Evolutionary conservation across 2,329 filamentous ascomycete species (phyloP).

Genomic region (Neoscytalidium dimidiatum): DNA sequence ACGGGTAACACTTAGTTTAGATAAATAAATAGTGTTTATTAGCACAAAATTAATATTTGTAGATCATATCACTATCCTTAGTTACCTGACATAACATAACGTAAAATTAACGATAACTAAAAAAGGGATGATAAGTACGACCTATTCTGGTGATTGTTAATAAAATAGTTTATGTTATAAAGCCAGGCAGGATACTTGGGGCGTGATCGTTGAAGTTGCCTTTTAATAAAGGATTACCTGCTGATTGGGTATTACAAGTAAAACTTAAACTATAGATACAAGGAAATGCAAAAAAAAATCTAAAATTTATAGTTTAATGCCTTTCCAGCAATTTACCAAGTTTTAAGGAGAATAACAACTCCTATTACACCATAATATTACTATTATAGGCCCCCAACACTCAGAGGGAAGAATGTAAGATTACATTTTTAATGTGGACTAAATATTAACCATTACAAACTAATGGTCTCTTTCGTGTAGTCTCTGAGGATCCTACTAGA

Average conservation of each 20-base stretch:
- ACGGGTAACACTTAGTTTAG: not conserved
- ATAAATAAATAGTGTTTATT: not conserved
- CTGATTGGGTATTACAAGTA: not conserved
- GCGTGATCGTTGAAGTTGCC: not conserved
- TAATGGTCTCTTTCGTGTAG: constrained; percentile 3
- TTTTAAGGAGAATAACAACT: not conserved
- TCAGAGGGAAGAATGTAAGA: constrained; percentile 5
- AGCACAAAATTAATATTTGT: not conserved
- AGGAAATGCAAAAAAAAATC: not conserved
- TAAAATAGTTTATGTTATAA: not conserved
- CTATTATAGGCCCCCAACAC: constrained; percentile 11
- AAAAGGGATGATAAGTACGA: not conserved
- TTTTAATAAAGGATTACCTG: not conserved
- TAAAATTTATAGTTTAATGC: not conserved
- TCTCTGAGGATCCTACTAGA: not conserved
- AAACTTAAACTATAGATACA: not conserved
- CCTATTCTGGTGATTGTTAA: not conserved
- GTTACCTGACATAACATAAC: not conserved
- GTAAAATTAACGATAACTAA: not conserved
- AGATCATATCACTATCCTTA: not conserved
- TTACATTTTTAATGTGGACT: not conserved
- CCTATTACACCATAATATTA: constrained; percentile 20
- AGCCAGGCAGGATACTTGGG: not conserved
- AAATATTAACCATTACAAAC: not conserved
- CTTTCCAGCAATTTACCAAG: not conserved